Evolutionary conservation across 2,329 filamentous ascomycete species (phyloP).

Genomic region (Ophiobolus disseminans): DNA sequence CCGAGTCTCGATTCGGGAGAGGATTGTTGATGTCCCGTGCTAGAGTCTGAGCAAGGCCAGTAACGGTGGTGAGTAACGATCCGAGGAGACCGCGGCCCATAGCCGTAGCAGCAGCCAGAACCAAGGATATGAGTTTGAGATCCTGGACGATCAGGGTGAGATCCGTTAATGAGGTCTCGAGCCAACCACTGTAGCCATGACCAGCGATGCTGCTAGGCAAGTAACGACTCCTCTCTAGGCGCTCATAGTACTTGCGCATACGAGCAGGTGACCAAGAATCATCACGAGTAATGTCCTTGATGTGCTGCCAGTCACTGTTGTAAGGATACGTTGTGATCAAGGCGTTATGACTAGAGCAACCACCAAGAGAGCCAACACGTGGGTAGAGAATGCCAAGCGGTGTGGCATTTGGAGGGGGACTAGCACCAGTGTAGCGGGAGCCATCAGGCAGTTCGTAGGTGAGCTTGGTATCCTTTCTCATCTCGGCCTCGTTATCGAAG

Average conservation of each 20-base stretch:
- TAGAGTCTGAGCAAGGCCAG: conserved; percentile 55
- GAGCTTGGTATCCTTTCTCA: conserved; percentile 63
- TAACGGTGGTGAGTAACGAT: conserved; percentile 49
- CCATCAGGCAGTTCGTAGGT: conserved; percentile 49
- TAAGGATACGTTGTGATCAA: conserved; percentile 64
- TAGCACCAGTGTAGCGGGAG: conserved; percentile 58
- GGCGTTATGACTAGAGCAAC: conserved; percentile 67
- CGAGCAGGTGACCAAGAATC: conserved; percentile 64
- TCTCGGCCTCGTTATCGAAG: conserved; percentile 59
- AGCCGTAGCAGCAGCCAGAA: conserved; percentile 59
- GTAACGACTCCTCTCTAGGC: conserved; percentile 62
- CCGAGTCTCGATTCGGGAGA: conserved; percentile 52
- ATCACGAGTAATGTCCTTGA: conserved; percentile 66
- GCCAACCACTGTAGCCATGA: conserved; percentile 65
- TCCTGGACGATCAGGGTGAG: conserved; percentile 60
- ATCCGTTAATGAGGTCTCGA: conserved; percentile 59
- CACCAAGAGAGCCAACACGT: conserved; percentile 62
- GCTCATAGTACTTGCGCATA: conserved; percentile 65
- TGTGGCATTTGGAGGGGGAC: conserved; percentile 59
- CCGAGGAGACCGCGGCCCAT: conserved; percentile 51
- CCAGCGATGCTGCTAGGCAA: conserved; percentile 53
- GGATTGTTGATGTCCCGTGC: conserved; percentile 61
- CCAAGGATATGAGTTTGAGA: conserved; percentile 59
- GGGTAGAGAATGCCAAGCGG: conserved; percentile 64
- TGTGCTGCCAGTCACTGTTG: conserved; percentile 64